phyloP scores from a whole-genome alignment of 805 yeast genomes.

The Barnettozyma siamensis region DNA sequence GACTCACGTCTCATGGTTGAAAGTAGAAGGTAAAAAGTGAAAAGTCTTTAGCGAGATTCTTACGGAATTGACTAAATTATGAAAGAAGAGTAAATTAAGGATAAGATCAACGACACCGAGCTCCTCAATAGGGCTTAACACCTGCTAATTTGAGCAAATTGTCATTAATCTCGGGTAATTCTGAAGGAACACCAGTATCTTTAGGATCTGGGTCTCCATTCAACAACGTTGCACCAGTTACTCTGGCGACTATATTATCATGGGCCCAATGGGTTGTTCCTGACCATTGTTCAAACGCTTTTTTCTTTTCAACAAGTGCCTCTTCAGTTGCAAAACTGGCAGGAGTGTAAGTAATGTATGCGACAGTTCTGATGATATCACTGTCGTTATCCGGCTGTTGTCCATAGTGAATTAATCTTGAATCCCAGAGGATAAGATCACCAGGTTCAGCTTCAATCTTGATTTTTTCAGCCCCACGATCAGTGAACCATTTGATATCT shows the following conservation, averaged over 20 bases:
- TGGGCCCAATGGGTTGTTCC: constrained; percentile 32
- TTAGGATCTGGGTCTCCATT: constrained; percentile 23
- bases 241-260: constrained; percentile 21
- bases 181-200: constrained; percentile 22
- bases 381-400: constrained; percentile 23
- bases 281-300: constrained; percentile 22
- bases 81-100: no score
- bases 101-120: no score
- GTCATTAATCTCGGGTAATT: constrained; percentile 24
- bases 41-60: no score
- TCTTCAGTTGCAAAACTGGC: constrained; percentile 29
- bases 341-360: constrained; percentile 28
- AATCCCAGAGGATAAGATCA: constrained; percentile 32
- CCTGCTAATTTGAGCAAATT: constrained; percentile 28
- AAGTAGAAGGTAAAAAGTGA: no score
- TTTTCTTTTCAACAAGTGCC: constrained; percentile 17
- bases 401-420: constrained; percentile 29
- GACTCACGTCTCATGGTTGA: no score
- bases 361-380: constrained; percentile 25
- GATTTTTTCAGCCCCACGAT: constrained; percentile 24
- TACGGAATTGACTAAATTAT: no score
- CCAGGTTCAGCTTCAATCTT: constrained; percentile 30
- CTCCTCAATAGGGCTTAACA: no score
- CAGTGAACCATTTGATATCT: constrained; percentile 25
- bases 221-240: constrained; percentile 9